Conservation (phyloP, 73 alveolate genomes). For the Paramecium caudatum region DNA sequence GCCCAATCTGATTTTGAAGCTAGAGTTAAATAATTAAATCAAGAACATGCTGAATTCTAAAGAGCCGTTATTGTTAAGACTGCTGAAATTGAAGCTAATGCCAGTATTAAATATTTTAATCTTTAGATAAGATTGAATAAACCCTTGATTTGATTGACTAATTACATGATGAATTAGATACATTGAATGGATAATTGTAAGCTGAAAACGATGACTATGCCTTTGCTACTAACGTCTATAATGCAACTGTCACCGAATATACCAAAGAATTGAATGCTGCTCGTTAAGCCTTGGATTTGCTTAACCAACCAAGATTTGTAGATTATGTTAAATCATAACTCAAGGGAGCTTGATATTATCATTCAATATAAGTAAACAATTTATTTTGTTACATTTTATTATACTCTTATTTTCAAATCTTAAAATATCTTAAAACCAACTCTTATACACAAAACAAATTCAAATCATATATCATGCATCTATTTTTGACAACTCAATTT, state of each 20-base stretch:
- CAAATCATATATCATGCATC: too few relatives aligned
- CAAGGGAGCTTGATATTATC: constrained; percentile 44
- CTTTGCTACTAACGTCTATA: constrained; percentile 33
- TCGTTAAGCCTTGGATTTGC: constrained; percentile 53
- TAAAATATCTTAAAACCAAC: too few relatives aligned
- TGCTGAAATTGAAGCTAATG: constrained; percentile 69
- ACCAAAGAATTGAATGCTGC: constrained; percentile 61
- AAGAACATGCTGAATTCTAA: constrained; percentile 65
- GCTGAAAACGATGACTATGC: constrained; percentile 70
- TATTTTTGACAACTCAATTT: neutral
- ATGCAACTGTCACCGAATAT: constrained; percentile 52
- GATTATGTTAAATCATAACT: constrained; percentile 64
- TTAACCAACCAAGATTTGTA: constrained; percentile 63
- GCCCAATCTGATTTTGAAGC: constrained; percentile 46
- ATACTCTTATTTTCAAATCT: too few relatives aligned
- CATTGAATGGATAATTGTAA: constrained; percentile 51
- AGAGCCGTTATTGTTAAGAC: constrained; percentile 60
- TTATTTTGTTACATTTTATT: too few relatives aligned
- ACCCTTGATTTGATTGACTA: constrained; percentile 56
- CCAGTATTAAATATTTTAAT: neutral
- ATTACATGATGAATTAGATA: constrained; percentile 48
- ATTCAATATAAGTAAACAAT: constrained; percentile 43
- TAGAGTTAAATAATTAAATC: constrained; percentile 59
- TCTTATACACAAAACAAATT: too few relatives aligned
- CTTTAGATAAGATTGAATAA: constrained; percentile 41